Conservation (phyloP, 2,329 filamentous ascomycete genomes). For the Colletotrichum sp. region DNA sequence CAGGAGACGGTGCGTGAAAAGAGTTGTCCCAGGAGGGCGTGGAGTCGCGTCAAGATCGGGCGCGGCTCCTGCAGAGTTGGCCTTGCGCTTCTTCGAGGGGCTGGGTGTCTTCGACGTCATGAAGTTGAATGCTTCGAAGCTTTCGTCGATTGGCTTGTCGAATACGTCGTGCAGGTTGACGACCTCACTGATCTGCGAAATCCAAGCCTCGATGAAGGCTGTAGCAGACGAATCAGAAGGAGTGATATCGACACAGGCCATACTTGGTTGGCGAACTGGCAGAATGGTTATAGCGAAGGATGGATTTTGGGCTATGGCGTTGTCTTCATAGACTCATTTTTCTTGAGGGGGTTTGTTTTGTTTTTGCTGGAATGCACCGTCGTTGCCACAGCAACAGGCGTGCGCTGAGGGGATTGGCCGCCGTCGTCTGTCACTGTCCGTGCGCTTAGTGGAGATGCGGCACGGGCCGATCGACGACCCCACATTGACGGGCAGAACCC, state of each 20-base stretch:
- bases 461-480: too few relatives aligned
- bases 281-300: background rate
- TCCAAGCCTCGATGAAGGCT: background rate
- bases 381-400: too few relatives aligned
- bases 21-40: background rate
- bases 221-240: background rate
- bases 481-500: too few relatives aligned
- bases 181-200: background rate
- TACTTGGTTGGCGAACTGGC: rapidly evolving
- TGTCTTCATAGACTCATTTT: too few relatives aligned
- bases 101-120: background rate
- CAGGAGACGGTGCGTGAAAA: background rate
- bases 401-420: rapidly evolving
- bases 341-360: too few relatives aligned
- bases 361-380: rapidly evolving
- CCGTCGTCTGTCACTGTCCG: rapidly evolving
- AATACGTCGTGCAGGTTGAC: background rate
- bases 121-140: background rate
- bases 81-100: background rate
- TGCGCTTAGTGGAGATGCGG: too few relatives aligned
- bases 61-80: background rate
- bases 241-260: background rate
- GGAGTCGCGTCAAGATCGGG: background rate
- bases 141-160: background rate
- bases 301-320: too few relatives aligned